Conservation (phyloP, 106 monocot species). For the Amphibolis antarctica region DNA sequence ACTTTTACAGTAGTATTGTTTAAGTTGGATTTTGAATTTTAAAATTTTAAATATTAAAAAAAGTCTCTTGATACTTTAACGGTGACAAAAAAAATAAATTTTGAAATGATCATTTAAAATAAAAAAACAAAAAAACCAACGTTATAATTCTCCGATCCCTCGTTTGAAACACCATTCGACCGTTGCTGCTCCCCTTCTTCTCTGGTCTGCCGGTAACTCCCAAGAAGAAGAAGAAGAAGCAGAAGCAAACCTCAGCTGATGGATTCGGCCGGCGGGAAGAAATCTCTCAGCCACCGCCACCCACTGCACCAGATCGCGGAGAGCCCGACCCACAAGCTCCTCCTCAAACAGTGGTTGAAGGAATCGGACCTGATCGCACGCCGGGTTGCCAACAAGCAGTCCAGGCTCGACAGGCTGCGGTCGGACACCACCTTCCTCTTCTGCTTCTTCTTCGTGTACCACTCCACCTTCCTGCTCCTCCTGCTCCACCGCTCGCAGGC, state of each 20-base stretch:
- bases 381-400: background rate
- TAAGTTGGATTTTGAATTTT: no score
- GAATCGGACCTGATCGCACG: slow-evolving; percentile 36
- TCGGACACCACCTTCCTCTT: slow-evolving; percentile 48
- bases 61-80: no score
- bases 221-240: no score
- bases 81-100: no score
- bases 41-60: no score
- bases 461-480: slow-evolving; percentile 45
- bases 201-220: background rate
- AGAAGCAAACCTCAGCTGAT: background rate
- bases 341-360: slow-evolving; percentile 82
- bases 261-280: background rate
- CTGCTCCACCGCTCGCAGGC: slow-evolving; percentile 3
- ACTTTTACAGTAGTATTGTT: no score
- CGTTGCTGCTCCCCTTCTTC: background rate
- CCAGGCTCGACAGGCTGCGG: background rate
- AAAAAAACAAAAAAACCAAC: no score
- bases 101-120: no score
- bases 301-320: slow-evolving; percentile 75
- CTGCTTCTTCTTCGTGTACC: slow-evolving; percentile 66
- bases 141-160: no score
- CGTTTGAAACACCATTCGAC: no score
- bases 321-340: slow-evolving; percentile 67
- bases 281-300: slow-evolving; percentile 17